Conservation (phyloP, 345 rosid species). For the Hypericum androsaemum region DNA sequence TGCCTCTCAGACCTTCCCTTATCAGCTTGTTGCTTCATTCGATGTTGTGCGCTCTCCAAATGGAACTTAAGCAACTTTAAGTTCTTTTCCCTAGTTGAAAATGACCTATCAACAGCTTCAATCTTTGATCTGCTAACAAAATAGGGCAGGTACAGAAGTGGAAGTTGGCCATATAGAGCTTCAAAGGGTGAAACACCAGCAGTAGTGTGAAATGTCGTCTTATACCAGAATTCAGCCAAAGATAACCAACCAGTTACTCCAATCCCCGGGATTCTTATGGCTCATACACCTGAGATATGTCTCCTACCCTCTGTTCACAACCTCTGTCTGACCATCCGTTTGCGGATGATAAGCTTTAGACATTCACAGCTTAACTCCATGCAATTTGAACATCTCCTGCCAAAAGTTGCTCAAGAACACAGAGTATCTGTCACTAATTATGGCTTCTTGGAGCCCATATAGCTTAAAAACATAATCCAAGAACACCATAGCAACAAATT, state of each 20-base stretch:
- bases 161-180: neutral
- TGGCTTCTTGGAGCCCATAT: no score
- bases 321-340: neutral
- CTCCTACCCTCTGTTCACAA: neutral
- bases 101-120: no score
- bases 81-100: no score
- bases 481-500: no score
- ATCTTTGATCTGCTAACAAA: no score
- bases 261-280: neutral
- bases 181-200: neutral
- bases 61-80: no score
- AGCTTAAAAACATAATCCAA: no score
- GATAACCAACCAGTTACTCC: neutral
- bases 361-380: neutral
- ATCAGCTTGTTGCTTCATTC: no score
- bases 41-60: no score
- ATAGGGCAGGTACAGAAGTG: neutral
- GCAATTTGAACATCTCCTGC: neutral
- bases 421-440: no score
- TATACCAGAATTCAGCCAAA: slow-evolving; percentile 6
- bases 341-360: slow-evolving; percentile 4
- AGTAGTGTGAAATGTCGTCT: neutral
- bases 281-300: slow-evolving; percentile 2
- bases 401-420: neutral
- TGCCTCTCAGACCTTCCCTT: no score